phyloP scores from a whole-genome alignment of 2,329 filamentous ascomycete species.

The Purpureocillium lavendulum region DNA sequence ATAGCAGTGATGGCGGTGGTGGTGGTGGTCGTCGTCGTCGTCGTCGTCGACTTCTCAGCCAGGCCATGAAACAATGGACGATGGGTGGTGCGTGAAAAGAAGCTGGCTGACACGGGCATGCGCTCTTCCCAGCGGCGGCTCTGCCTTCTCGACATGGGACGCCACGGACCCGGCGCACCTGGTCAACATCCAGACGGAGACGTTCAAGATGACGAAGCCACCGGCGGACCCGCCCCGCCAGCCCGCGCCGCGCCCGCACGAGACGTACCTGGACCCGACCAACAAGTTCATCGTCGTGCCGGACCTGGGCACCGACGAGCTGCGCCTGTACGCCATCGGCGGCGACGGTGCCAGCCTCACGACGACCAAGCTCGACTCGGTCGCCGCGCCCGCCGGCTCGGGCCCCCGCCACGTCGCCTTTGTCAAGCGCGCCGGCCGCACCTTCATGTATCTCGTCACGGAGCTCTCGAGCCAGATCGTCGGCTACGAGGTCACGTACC shows the following conservation, averaged over 20 bases:
- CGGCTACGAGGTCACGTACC: slow-evolving; percentile 48
- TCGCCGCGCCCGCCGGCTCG: slow-evolving; percentile 39
- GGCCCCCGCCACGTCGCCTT: slow-evolving; percentile 62
- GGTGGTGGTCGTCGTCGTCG: too few species aligned
- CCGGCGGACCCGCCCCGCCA: slow-evolving; percentile 38
- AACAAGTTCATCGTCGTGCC: slow-evolving; percentile 54
- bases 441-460: slow-evolving; percentile 51
- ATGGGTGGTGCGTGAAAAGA: background rate
- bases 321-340: slow-evolving; percentile 46
- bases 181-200: slow-evolving; percentile 25
- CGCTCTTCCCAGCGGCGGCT: slow-evolving; percentile 22
- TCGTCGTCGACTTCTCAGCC: background rate
- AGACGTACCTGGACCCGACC: slow-evolving; percentile 58
- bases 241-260: slow-evolving; percentile 52
- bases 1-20: background rate
- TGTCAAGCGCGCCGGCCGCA: slow-evolving; percentile 31
- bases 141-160: slow-evolving; percentile 36
- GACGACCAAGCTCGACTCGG: slow-evolving; percentile 28
- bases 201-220: slow-evolving; percentile 28
- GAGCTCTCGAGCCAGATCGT: slow-evolving; percentile 52
- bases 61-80: background rate
- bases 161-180: slow-evolving; percentile 28
- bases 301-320: slow-evolving; percentile 56
- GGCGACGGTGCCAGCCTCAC: slow-evolving; percentile 28
- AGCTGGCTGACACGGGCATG: background rate